phyloP scores from a whole-genome alignment of 108 stramenopile species.

The Cyclotella atomus region DNA sequence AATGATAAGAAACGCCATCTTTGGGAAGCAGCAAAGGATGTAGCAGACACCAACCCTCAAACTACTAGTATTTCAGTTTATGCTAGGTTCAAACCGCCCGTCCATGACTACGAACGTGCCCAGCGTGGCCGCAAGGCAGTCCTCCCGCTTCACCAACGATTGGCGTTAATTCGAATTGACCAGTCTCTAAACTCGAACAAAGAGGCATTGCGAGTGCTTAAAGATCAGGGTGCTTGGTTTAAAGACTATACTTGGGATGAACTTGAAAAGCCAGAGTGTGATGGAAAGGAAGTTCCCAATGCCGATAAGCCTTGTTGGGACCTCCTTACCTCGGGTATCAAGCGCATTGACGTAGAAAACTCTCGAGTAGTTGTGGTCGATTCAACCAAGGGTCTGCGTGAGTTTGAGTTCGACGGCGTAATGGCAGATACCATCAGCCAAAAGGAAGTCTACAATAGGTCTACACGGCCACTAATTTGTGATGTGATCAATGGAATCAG shows the following conservation, averaged over 20 bases:
- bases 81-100: conserved; percentile 37
- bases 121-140: conserved; percentile 29
- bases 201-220: conserved; percentile 47
- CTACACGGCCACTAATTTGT: conserved; percentile 43
- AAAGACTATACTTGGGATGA: conserved; percentile 33
- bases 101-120: conserved; percentile 4
- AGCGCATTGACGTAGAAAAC: conserved; percentile 37
- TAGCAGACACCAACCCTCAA: background rate
- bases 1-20: conserved; percentile 23
- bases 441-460: conserved; percentile 43
- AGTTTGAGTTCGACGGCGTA: conserved; percentile 68
- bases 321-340: conserved; percentile 33
- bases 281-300: background rate
- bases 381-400: conserved; percentile 55
- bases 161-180: conserved; percentile 52
- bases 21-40: conserved; percentile 19
- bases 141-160: conserved; percentile 68
- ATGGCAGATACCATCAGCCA: conserved; percentile 41
- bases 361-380: conserved; percentile 59
- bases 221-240: conserved; percentile 60
- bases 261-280: conserved; percentile 4
- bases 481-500: conserved; percentile 70
- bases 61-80: conserved; percentile 28
- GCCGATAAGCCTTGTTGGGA: background rate
- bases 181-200: conserved; percentile 40